phyloP scores from a whole-genome alignment of 768 basidiomycete species.

The Guyanaporus albipodus region DNA sequence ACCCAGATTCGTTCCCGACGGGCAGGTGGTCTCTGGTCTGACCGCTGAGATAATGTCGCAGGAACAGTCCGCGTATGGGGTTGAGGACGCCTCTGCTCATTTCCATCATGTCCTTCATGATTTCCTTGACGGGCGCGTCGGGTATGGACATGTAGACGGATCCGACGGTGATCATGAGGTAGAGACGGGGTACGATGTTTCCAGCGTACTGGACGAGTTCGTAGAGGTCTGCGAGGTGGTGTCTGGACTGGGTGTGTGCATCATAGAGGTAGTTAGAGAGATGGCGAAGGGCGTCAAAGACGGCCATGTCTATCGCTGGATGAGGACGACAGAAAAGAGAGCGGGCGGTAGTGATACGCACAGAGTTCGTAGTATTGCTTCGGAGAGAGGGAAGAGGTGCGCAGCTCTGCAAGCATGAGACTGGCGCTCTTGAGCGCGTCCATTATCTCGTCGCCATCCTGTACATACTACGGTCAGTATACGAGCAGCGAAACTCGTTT shows the following conservation, averaged over 20 bases:
- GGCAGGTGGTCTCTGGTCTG: constrained; percentile 97
- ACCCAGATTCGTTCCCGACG: constrained; percentile 82
- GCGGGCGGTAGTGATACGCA: constrained; percentile 35
- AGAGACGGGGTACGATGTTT: constrained; percentile 89
- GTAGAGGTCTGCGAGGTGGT: constrained; percentile 97
- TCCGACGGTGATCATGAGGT: constrained; percentile 99
- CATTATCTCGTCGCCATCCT: constrained; percentile 98
- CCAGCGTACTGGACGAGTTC: constrained; percentile 99
- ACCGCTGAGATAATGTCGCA: constrained; percentile 94
- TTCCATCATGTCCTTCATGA: constrained; percentile 99
- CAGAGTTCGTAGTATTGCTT: constrained; percentile 99
- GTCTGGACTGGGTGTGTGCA: constrained; percentile 85
- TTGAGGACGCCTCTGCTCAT: constrained; percentile 98
- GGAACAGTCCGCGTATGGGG: constrained; percentile 93
- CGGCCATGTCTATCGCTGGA: constrained; percentile 78
- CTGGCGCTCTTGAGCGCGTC: constrained; percentile 97
- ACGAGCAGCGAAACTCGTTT: neutral
- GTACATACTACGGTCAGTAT: neutral
- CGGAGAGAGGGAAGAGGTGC: constrained; percentile 88
- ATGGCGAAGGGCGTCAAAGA: constrained; percentile 94
- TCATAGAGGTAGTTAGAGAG: constrained; percentile 96
- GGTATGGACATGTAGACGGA: constrained; percentile 99
- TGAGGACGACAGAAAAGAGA: neutral
- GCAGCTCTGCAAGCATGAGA: constrained; percentile 93
- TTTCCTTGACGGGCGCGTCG: constrained; percentile 96